Percentiles rank a stretch among this genome's conserved stretches.
These are phyloP conservation scores for Xylariaceae sp. DNA, from an alignment of 2,329 filamentous ascomycete species.

Conservation along the genomic window DNA sequence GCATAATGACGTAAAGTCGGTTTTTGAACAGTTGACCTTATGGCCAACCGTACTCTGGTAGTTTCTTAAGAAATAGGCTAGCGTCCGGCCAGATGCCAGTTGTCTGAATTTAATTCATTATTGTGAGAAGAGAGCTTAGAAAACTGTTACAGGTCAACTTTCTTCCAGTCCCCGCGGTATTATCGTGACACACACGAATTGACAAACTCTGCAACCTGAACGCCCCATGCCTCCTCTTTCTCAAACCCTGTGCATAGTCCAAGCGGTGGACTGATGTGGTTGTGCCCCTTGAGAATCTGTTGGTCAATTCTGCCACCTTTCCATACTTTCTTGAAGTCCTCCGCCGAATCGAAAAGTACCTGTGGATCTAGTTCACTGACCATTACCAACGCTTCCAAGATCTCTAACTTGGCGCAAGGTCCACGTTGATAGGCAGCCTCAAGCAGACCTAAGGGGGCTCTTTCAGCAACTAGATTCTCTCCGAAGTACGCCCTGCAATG, in stretches of 20 bases:
- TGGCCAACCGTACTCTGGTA: too few species aligned
- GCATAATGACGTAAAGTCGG: too few species aligned
- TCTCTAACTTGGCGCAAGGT: slow-evolving; percentile 11
- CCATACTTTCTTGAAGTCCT: slow-evolving; percentile 26
- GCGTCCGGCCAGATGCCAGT: too few species aligned
- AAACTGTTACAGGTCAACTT: too few species aligned
- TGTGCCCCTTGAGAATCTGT: slow-evolving; percentile 28
- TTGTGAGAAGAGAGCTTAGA: too few species aligned
- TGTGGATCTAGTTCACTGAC: slow-evolving; percentile 29
- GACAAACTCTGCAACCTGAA: slow-evolving; percentile 25
- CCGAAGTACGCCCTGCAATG: slow-evolving; percentile 24
- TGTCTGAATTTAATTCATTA: too few species aligned
- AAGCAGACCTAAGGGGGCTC: slow-evolving; percentile 22
- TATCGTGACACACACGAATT: slow-evolving; percentile 12
- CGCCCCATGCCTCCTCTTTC: slow-evolving; percentile 31
- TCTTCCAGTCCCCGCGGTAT: background rate
- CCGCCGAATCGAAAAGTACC: slow-evolving; percentile 20
- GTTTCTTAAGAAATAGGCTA: too few species aligned
- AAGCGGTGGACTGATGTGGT: slow-evolving; percentile 30
- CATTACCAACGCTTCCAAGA: slow-evolving; percentile 22
- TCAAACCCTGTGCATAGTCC: slow-evolving; percentile 28
- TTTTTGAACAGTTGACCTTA: too few species aligned
- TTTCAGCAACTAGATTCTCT: slow-evolving; percentile 20
- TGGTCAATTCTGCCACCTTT: slow-evolving; percentile 14
- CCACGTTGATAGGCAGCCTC: slow-evolving; percentile 17